A percentile compares a stretch with the other conserved stretches of the same genome.
Conservation (phyloP, 768 basidiomycete species). For the Asterophora parasitica region DNA sequence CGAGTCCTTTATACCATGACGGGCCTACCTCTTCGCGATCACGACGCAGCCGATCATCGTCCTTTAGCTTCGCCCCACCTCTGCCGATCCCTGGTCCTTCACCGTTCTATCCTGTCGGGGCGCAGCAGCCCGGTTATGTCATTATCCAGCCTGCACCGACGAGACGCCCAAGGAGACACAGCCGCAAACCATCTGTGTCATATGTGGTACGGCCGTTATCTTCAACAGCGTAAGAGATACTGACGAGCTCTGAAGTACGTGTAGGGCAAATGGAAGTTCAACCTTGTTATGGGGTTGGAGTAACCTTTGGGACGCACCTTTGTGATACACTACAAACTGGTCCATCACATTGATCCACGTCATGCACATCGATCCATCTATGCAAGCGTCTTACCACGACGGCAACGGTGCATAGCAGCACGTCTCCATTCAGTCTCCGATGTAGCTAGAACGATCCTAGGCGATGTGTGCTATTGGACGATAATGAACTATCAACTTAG, state of each 20-base stretch:
- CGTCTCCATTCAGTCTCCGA: too few relatives aligned
- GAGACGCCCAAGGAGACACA: constrained; percentile 7
- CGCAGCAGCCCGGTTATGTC: constrained; percentile 6
- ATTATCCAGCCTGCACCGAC: constrained; percentile 4
- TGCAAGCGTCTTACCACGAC: too few relatives aligned
- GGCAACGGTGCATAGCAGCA: too few relatives aligned
- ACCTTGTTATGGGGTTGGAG: too few relatives aligned
- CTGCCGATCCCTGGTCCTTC: background rate
- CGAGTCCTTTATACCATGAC: constrained; percentile 3
- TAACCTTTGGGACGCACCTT: too few relatives aligned
- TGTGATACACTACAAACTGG: too few relatives aligned
- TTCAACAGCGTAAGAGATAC: background rate
- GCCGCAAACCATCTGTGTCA: background rate
- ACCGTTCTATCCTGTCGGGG: background rate
- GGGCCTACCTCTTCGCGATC: too few relatives aligned
- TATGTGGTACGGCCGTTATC: constrained; percentile 9
- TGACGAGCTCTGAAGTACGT: constrained; percentile 2
- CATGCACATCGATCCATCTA: too few relatives aligned
- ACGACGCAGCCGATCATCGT: constrained; percentile 8
- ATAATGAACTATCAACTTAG: too few relatives aligned
- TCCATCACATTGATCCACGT: too few relatives aligned
- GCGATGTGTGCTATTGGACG: too few relatives aligned
- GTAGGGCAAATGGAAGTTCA: background rate
- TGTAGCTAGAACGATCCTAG: too few relatives aligned
- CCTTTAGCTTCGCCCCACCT: constrained; percentile 2